Base-by-base conservation (phyloP, 2,329 filamentous ascomycete genomes). In the Epichloe festucae region DNA sequence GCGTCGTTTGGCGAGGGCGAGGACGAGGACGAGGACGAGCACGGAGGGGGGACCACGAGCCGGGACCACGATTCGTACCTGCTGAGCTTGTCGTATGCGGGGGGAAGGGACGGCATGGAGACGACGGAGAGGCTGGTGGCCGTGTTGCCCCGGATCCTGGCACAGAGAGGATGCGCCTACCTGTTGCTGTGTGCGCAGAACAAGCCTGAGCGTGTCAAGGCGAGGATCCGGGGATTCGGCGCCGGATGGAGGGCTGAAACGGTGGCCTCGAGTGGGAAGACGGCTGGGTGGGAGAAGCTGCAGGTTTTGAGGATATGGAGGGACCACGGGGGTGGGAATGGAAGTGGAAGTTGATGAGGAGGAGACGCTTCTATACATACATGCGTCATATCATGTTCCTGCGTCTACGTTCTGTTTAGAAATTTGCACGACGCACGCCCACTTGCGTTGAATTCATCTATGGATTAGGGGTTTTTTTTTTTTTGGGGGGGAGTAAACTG, bases 241-340 rank as follows among this genome's bases (percentile, higher is more conserved):
- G 53, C 60, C 0, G 64, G 60, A 23, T 97, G 91, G 93, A 74
- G 67, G 55, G 87, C 80, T 10, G 82, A 89, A 65, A 87, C 79
- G 17, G 89, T 95, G 4, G 85, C 87, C 6, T 78, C 76, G 50
- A 96, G 89, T 67, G 91, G 91, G 47, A 89, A 84, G 73, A 81
- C 85, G 66, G 91, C 86, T 34, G 93, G 93, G 0, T 95, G 91
- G 90, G 93, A 98, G 72, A 94, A 86, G 70, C 73, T 98, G 67
- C 84, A 89, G 63, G 85, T 98, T 60, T 73, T 97, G 59, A 80
- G 90, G 64, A 86, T 95, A 64, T 95, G 88, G 86, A 79, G 81
- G 61, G 73, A 73, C 40, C 53, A 31, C 3, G 31, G 11, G 31
- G 31, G 10, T 31, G 31, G 10, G 10, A 31, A 31, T 10, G 31